Conservation (phyloP, 805 yeast species). For the Saccharomycopsis javanensis region DNA sequence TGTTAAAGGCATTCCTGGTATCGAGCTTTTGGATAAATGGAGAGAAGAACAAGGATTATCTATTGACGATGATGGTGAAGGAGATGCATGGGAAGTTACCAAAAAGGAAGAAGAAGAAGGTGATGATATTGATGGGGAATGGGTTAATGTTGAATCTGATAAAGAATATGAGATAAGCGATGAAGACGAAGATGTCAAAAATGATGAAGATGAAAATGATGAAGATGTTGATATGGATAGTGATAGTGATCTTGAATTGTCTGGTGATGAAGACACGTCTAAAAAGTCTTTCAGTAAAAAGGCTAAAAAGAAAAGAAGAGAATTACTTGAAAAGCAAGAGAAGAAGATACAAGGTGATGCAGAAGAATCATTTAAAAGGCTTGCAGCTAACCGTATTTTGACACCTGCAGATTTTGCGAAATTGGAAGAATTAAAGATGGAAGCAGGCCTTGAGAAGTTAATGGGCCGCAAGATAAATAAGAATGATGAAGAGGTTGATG, state of each 20-base stretch:
- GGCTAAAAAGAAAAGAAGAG: slow-evolving; percentile 22
- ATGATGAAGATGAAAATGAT: slow-evolving; percentile 26
- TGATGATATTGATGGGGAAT: slow-evolving; percentile 72
- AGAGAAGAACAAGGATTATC: slow-evolving; percentile 47
- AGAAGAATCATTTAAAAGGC: slow-evolving; percentile 40
- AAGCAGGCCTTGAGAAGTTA: slow-evolving; percentile 77
- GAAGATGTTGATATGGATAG: slow-evolving; percentile 29
- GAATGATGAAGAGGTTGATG: slow-evolving; percentile 83
- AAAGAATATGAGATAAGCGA: slow-evolving; percentile 55
- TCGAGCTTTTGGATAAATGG: slow-evolving; percentile 87
- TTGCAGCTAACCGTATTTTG: slow-evolving; percentile 67
- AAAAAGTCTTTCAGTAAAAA: slow-evolving; percentile 19
- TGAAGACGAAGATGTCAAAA: slow-evolving; percentile 32
- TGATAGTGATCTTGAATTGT: slow-evolving; percentile 30
- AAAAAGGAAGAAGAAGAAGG: slow-evolving; percentile 38
- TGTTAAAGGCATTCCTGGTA: slow-evolving; percentile 75
- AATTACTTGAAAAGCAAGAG: slow-evolving; percentile 22
- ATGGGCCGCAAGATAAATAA: slow-evolving; percentile 56
- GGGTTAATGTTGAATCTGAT: slow-evolving; percentile 83
- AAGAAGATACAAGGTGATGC: slow-evolving; percentile 31
- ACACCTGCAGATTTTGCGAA: slow-evolving; percentile 98
- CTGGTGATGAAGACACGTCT: slow-evolving; percentile 15
- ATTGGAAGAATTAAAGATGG: slow-evolving; percentile 72
- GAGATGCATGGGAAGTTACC: slow-evolving; percentile 50
- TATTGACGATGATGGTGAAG: slow-evolving; percentile 42